Conservation (phyloP, 371 early-diverging fungal species). For the Basidiobolus meristosporus region DNA sequence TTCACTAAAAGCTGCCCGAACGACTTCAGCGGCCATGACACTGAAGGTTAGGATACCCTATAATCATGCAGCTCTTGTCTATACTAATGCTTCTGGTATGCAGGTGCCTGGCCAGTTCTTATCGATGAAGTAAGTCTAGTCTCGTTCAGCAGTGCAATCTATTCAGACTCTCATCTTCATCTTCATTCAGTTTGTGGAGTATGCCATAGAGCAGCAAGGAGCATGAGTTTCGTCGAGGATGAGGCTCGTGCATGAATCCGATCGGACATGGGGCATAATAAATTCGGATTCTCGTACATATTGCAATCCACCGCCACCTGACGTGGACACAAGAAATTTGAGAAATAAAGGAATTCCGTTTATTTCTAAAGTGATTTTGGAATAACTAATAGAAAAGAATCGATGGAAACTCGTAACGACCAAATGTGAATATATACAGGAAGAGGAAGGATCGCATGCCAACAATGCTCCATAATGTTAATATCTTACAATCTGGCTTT, state of each 20-base stretch:
- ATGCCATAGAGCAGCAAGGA: neutral
- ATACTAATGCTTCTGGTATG: too few relatives aligned
- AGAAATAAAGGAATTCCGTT: neutral
- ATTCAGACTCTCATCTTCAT: neutral
- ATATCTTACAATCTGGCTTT: too few relatives aligned
- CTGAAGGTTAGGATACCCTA: conserved; percentile 25
- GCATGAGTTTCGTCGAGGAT: neutral
- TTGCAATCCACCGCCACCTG: too few relatives aligned
- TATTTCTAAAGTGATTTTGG: neutral
- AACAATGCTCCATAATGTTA: too few relatives aligned
- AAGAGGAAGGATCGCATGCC: too few relatives aligned
- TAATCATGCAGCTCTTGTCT: too few relatives aligned
- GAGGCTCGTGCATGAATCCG: neutral
- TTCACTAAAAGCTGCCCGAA: conserved; percentile 39
- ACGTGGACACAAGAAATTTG: too few relatives aligned
- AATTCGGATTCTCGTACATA: neutral
- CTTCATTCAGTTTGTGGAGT: too few relatives aligned
- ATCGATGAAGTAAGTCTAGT: conserved; percentile 38
- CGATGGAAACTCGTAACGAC: neutral
- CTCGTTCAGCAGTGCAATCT: neutral
- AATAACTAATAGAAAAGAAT: neutral
- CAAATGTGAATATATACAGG: too few relatives aligned
- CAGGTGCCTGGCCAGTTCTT: conserved; percentile 59
- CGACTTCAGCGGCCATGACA: conserved; percentile 43
- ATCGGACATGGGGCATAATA: neutral